Percentiles rank a stretch among this genome's conserved stretches.
Evolutionary conservation across 352 stramenopile genomes (phyloP).

Genomic region (Phytopythium helicoides): DNA sequence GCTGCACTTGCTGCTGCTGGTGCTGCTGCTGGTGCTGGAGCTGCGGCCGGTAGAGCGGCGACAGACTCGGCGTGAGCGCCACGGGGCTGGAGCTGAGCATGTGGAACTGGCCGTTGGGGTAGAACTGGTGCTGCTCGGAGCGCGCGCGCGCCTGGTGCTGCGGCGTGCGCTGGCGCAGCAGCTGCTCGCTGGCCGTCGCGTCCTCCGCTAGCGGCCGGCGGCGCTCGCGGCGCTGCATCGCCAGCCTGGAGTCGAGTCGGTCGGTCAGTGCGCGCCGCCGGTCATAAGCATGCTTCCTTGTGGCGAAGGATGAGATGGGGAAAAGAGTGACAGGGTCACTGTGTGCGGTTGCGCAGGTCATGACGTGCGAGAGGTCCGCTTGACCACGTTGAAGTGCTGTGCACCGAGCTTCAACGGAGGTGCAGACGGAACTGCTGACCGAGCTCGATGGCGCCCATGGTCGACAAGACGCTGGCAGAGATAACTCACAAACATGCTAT

Average conservation of each 20-base stretch:
- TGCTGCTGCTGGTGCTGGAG: constrained; percentile 12
- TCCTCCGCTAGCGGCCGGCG: constrained; percentile 2
- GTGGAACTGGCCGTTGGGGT: constrained; percentile 37
- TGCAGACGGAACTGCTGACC: no score
- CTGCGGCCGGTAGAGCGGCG: constrained; percentile 37
- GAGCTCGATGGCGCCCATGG: no score
- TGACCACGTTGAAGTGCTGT: not conserved
- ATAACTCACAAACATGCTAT: no score
- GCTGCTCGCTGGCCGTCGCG: constrained; percentile 20
- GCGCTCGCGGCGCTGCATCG: constrained; percentile 1
- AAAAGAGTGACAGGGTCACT: no score
- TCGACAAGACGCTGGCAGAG: no score
- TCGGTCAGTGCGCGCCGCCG: not conserved
- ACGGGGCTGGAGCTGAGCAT: constrained; percentile 32
- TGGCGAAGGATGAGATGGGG: no score
- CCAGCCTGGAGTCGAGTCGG: not conserved
- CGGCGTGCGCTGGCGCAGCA: constrained; percentile 7
- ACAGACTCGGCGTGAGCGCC: constrained; percentile 41
- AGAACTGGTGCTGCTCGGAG: constrained; percentile 17
- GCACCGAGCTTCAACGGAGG: no score
- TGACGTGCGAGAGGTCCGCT: not conserved
- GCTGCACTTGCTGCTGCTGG: constrained; percentile 4
- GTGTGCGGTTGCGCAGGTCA: not conserved
- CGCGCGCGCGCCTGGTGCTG: not conserved
- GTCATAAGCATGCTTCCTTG: no score